Evolutionary conservation across 371 early-diverging fungal species (phyloP), one percentile per base, ranked within the genome.

Genomic region (Gilbertella persicaria): DNA sequence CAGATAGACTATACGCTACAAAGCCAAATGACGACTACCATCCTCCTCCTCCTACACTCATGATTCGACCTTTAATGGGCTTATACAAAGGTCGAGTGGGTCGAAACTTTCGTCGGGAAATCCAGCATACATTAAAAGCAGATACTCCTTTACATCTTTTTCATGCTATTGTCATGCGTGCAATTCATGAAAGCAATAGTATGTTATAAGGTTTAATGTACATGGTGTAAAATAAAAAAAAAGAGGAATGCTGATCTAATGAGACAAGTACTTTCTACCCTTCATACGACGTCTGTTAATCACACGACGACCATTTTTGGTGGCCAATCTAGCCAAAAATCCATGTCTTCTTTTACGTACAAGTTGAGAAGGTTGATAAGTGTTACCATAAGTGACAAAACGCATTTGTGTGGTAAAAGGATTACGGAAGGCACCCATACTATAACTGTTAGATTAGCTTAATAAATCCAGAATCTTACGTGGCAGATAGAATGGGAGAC

Each of bases 331-430:
- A 42, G 78, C 62, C 62, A 96, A 79, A 72, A 95, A 97, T 36
- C 98, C 98, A 70, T 92, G 93, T 65, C 87, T 85, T 60, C 96
- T 82, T 75, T 97, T 97, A 44, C 97, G 87, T 41, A 87, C 89
- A 21, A 94, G 60, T 47, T 90, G 91, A 56, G 90, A 90, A 10
- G 98, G 98, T 70, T 96, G 96, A 69, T 95, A 97, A 41, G 92
- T 92, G 56, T 88, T 84, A 44, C 98, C 98, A 58, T 86, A 94
- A 7, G 87, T 80, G 30, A 81, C 78, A 55, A 83, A 90, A 43
- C 92, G 86, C 61, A 82, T 75, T 62, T 88, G 88, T 51, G 44
- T 58, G n/a, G 25, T 16, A 10, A 53, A 26, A 37, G 65, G 58
- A 26, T 45, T 50, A 42, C 58, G 53, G 37, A 58, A 62, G 2